Conservation (phyloP, 257 asterid species). For the Solanum acaule region DNA sequence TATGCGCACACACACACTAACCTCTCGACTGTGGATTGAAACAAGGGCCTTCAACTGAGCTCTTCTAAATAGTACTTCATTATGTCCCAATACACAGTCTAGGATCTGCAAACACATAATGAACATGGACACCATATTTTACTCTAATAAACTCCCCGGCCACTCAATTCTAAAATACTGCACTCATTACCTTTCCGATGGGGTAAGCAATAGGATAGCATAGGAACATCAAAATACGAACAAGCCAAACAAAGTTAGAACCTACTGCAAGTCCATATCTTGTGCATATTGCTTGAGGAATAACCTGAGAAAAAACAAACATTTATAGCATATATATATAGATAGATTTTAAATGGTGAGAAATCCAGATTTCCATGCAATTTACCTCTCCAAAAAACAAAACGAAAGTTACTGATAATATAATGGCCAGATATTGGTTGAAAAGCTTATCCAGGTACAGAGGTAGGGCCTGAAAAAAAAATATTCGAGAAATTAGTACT, state of each 20-base stretch:
- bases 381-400: conserved; percentile 89
- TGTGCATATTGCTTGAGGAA: conserved; percentile 98
- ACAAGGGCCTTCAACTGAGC: conserved; percentile 98
- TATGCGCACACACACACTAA: neutral
- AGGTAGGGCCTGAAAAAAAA: conserved; percentile 78
- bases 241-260: conserved; percentile 85
- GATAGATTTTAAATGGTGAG: neutral
- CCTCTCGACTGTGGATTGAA: conserved; percentile 94
- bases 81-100: conserved; percentile 85
- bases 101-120: conserved; percentile 43
- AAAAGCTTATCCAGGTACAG: conserved; percentile 84
- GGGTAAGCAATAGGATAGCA: conserved; percentile 88
- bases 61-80: conserved; percentile 90
- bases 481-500: no score
- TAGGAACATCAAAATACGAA: conserved; percentile 65
- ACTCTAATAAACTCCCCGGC: no score
- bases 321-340: neutral
- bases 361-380: neutral
- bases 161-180: neutral
- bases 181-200: conserved; percentile 73
- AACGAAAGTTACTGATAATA: conserved; percentile 93
- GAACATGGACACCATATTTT: neutral
- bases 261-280: conserved; percentile 98
- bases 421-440: conserved; percentile 88
- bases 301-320: conserved; percentile 44